These are phyloP conservation scores for Globisporangium acanthophoron DNA, from an alignment of 352 stramenopile genomes.

Conservation along the genomic window DNA sequence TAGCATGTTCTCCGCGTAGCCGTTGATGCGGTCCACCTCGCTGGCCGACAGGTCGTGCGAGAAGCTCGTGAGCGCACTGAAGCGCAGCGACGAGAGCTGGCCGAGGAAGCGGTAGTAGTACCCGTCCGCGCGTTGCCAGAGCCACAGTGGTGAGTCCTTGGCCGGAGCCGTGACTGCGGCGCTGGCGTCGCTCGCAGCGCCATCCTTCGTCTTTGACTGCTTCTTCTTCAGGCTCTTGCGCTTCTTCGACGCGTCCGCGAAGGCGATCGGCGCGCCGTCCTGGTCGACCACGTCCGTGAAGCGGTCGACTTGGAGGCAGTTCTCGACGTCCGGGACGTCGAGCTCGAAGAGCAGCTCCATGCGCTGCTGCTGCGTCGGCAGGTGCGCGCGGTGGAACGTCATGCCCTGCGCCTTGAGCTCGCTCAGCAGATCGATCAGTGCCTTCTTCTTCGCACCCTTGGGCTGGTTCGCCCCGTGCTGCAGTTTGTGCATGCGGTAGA, in stretches of 20 bases:
- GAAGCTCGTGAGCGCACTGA: slow-evolving; percentile 73
- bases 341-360: slow-evolving; percentile 82
- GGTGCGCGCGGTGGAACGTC: slow-evolving; percentile 64
- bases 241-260: slow-evolving; percentile 19
- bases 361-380: slow-evolving; percentile 66
- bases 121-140: slow-evolving; percentile 79
- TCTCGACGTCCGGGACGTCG: slow-evolving; percentile 78
- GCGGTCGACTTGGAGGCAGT: slow-evolving; percentile 71
- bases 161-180: slow-evolving; percentile 5
- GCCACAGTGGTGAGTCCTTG: slow-evolving; percentile 68
- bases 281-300: slow-evolving; percentile 40
- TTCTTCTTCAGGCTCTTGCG: slow-evolving; percentile 27
- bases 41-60: slow-evolving; percentile 79
- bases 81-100: slow-evolving; percentile 74
- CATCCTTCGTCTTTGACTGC: slow-evolving; percentile 16
- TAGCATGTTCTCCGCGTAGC: slow-evolving; percentile 89
- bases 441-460: slow-evolving; percentile 97
- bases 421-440: slow-evolving; percentile 93
- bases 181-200: slow-evolving; percentile 9
- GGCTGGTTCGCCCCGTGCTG: slow-evolving; percentile 79
- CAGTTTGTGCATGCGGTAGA: slow-evolving; percentile 90
- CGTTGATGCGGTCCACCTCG: slow-evolving; percentile 85
- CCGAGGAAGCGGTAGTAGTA: slow-evolving; percentile 89
- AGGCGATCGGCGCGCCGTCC: slow-evolving; percentile 7
- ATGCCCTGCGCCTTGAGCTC: slow-evolving; percentile 87